Evolutionary conservation across 2,329 filamentous ascomycete genomes (phyloP), one percentile per base, ranked within the genome.

Genomic region (Colletotrichum phormii): DNA sequence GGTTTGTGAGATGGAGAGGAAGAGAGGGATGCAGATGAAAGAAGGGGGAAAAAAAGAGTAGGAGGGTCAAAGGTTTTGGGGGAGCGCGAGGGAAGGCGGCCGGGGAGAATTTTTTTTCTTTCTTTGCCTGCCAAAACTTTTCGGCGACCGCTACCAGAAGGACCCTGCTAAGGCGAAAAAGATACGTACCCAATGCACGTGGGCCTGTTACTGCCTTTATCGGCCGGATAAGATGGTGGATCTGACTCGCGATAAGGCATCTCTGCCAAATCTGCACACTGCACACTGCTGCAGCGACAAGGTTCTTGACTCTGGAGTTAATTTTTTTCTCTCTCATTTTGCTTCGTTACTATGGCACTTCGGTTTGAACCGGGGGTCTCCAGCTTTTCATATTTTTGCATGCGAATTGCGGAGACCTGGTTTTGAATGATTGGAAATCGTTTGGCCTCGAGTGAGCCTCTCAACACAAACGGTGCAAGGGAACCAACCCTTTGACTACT

Each of bases 201-300:
- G 60, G 60, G 33, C 54, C 61, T 49, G 49, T 57, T 53, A 22
- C 12, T 13, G n/a, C 15, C 35, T 49, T 73, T 65, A 71, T 73
- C 71, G 54, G 18, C 1, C 2, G 22, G 66, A 71, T 65, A 65
- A 71, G 60, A 64, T 70, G 49, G 67, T 31, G 35, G 24, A 29
- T 70, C 59, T 73, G 71, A 73, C 71, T 73, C 67, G 67, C 71
- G 71, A 73, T 73, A 73, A 73, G 54, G 49, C 71, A 73, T 55
- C 71, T 64, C 54, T 12, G 13, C 49, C 24, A 64, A 42, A 49
- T 69, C 57, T 57, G 70, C 59, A 42, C 37, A 42, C 37, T 42
- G 26, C 26, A 29, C 35, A 37, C 35, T 37, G 35, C 35, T 13
- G 35, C 35, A 37, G 37, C 37, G 29, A 42, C 60, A 46, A 46